These are phyloP conservation scores for Rhizopogon vulgaris DNA, from an alignment of 768 basidiomycete genomes.

Conservation along the genomic window DNA sequence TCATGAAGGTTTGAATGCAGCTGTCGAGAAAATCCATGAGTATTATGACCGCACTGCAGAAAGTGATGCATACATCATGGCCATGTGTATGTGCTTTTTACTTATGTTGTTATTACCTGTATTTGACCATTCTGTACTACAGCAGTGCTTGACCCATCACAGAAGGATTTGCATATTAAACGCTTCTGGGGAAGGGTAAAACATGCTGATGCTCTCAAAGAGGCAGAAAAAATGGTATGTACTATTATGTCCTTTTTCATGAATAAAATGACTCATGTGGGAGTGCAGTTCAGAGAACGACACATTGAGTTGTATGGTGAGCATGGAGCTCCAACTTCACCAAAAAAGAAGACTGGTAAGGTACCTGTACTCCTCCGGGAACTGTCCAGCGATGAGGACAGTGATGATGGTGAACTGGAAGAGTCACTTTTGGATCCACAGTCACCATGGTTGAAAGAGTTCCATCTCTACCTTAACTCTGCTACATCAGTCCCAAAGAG, in stretches of 20 bases:
- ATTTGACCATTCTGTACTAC: too few species aligned
- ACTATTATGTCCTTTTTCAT: neutral
- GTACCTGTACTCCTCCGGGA: neutral
- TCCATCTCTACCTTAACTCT: constrained; percentile 16
- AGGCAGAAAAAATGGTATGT: constrained; percentile 14
- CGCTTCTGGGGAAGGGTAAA: constrained; percentile 16
- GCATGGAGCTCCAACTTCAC: neutral
- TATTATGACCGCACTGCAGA: constrained; percentile 29
- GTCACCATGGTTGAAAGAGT: constrained; percentile 18
- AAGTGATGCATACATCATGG: constrained; percentile 25
- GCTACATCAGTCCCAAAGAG: constrained; percentile 11
- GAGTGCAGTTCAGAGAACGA: constrained; percentile 11
- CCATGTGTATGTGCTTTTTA: constrained; percentile 20
- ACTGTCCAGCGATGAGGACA: constrained; percentile 8
- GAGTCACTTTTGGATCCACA: neutral
- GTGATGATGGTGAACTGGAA: constrained; percentile 7
- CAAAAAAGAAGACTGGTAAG: constrained; percentile 1
- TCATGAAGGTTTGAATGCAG: constrained; percentile 18
- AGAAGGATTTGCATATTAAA: constrained; percentile 7
- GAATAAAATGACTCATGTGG: too few species aligned
- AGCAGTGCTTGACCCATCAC: too few species aligned
- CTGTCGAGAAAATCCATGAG: constrained; percentile 23
- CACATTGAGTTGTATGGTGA: neutral
- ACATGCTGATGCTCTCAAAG: constrained; percentile 9
- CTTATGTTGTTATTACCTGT: too few species aligned